A percentile compares a stretch with the other conserved stretches of the same genome.
phyloP scores from a whole-genome alignment of 2,329 filamentous ascomycete genomes.

The Botryosphaeria dothidea region DNA sequence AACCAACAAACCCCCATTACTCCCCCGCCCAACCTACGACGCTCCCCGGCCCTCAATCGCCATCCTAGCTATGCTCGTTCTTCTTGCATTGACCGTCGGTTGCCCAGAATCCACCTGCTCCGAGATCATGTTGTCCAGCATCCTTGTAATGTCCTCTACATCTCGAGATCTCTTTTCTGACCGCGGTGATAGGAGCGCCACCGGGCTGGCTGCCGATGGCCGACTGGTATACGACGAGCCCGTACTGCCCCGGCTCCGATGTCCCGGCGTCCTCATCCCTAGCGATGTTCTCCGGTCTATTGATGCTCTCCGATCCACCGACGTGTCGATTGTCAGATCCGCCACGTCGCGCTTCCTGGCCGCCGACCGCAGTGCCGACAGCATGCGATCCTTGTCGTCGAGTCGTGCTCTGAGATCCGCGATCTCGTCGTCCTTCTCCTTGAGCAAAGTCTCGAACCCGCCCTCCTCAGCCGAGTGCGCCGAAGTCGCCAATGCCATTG shows the following conservation, averaged over 20 bases:
- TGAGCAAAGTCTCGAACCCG: slow-evolving; percentile 69
- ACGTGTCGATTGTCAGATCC: slow-evolving; percentile 51
- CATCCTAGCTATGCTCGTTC: slow-evolving; percentile 38
- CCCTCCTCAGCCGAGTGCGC: slow-evolving; percentile 71
- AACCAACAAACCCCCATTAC: background rate
- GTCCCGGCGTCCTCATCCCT: slow-evolving; percentile 35
- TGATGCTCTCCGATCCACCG: background rate
- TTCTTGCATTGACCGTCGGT: slow-evolving; percentile 63
- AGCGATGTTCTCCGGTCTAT: background rate
- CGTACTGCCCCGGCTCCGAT: slow-evolving; percentile 32
- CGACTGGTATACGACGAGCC: slow-evolving; percentile 26
- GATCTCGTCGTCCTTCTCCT: slow-evolving; percentile 92
- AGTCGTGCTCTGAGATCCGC: slow-evolving; percentile 83
- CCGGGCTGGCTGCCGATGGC: slow-evolving; percentile 18
- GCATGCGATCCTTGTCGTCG: slow-evolving; percentile 94
- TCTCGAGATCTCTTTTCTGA: slow-evolving; percentile 62
- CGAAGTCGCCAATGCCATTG: slow-evolving; percentile 70
- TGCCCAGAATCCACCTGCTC: slow-evolving; percentile 74
- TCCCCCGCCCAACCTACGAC: background rate
- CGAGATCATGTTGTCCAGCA: slow-evolving; percentile 96
- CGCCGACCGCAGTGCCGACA: slow-evolving; percentile 80
- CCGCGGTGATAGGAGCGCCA: slow-evolving; percentile 29
- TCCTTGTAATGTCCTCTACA: slow-evolving; percentile 88
- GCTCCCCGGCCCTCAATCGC: slow-evolving; percentile 4
- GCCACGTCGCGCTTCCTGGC: slow-evolving; percentile 83